Percentiles rank a stretch among this genome's conserved stretches.
These are phyloP conservation scores for Pseudogymnoascus sp. DNA, from an alignment of 2,329 filamentous ascomycete genomes.

Conservation along the genomic window DNA sequence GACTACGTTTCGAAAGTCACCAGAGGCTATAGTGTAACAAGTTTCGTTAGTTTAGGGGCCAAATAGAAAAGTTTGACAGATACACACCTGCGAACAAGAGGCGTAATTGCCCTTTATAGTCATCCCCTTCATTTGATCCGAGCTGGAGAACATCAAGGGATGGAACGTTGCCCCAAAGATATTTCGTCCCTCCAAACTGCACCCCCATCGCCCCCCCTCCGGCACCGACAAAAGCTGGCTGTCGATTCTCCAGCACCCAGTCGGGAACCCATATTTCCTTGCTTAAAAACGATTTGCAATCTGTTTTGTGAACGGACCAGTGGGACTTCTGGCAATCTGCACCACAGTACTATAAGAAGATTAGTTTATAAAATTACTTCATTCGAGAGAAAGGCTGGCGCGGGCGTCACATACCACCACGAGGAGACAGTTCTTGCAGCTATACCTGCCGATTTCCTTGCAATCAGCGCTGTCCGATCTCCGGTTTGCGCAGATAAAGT, in stretches of 20 bases:
- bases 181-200: constrained; percentile 21
- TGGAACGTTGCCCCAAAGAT: constrained; percentile 35
- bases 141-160: constrained; percentile 33
- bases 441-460: background rate
- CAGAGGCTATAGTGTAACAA: constrained; percentile 31
- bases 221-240: background rate
- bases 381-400: background rate
- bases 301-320: constrained; percentile 13
- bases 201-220: background rate
- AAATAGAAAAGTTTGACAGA: constrained; percentile 11
- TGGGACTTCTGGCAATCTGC: constrained; percentile 11
- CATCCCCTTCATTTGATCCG: constrained; percentile 24
- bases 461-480: background rate
- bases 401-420: background rate
- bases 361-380: constrained; percentile 35
- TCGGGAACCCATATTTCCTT: constrained; percentile 14
- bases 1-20: constrained; percentile 36
- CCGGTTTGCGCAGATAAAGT: background rate
- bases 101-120: constrained; percentile 21
- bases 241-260: constrained; percentile 11
- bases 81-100: constrained; percentile 30
- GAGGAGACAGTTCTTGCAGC: background rate
- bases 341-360: constrained; percentile 13
- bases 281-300: constrained; percentile 13
- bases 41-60: constrained; percentile 4